Conservation (phyloP, 768 basidiomycete genomes). For the Leccinum broughii region DNA sequence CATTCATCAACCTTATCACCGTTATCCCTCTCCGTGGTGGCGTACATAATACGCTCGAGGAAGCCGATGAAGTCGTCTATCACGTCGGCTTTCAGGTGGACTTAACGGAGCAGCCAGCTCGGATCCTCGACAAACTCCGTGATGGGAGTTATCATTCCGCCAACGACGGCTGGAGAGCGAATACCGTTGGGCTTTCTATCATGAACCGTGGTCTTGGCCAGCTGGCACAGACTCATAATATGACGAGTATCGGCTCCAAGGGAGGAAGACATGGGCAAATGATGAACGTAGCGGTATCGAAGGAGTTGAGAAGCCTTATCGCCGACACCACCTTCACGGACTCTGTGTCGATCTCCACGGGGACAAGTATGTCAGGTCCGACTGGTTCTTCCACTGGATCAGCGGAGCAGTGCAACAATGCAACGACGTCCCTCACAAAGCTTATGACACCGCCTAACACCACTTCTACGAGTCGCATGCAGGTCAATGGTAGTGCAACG, state of each 20-base stretch:
- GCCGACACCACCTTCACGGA: constrained; percentile 47
- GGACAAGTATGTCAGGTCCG: constrained; percentile 37
- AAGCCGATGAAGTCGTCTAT: constrained; percentile 73
- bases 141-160: constrained; percentile 72
- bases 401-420: constrained; percentile 10
- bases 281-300: constrained; percentile 45
- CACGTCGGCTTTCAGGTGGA: constrained; percentile 97
- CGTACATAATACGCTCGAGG: constrained; percentile 43
- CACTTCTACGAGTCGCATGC: constrained; percentile 19
- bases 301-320: constrained; percentile 51
- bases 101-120: constrained; percentile 81
- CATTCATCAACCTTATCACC: constrained; percentile 92
- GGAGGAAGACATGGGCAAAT: constrained; percentile 28
- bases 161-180: constrained; percentile 45
- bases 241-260: constrained; percentile 22
- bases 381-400: constrained; percentile 13
- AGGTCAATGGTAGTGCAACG: constrained; percentile 17
- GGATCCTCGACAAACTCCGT: constrained; percentile 74
- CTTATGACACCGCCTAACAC: constrained; percentile 19
- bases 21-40: constrained; percentile 84
- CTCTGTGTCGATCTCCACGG: constrained; percentile 47
- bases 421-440: constrained; percentile 21
- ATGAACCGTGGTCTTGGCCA: constrained; percentile 9
- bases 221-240: constrained; percentile 18
- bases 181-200: not conserved